Evolutionary conservation across 148 eudicot genomes (phyloP), one percentile per base, ranked within the genome.

Genomic region (Camellia japonica): DNA sequence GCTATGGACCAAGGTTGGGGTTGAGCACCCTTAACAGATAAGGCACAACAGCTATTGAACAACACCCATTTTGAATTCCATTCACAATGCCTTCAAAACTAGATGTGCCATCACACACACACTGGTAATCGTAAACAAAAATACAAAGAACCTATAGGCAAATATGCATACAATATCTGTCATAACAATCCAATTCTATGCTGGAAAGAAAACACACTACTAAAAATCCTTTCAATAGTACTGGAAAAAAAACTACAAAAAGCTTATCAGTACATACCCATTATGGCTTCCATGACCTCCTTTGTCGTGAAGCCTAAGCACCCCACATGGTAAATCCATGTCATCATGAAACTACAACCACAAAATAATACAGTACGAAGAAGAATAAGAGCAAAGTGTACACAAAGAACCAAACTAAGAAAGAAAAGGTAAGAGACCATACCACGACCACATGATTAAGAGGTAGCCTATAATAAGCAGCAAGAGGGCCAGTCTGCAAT

Each of bases 381-480:
- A 74, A 0, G 38, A 30, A 30, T 4, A 46, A 15, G 18, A 77
- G 47, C 73, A 13, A 71, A 18, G 43, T 56, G 15, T 51, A 43
- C 13, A 47, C 71, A 64, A 77, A 20, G 41, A 61, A 61, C 5
- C 70, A 63, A 75, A 30, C 19, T 3, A 11, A 12, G 75, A n/a
- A 54, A 69, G 71, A 23, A 16, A 62, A 70, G 66, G 55, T 63
- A 52, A 66, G 71, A 66, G 54, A 75, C 14, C 67, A 71, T 91
- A 95, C 98, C 98, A 96, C 91, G 68, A 92, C 75, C 52, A 92
- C 97, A 65, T 93, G 93, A 77, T 87, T 90, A 14, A 92, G 87
- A 78, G 98, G 98, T 70, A 96, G 86, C 87, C 93, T 93, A 85
- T 96, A 96, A 78, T 96, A 96, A 71, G 99, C 99, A 49, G 97